Base-by-base conservation (phyloP, 2,329 filamentous ascomycete genomes). In the Diplodia sapinea region DNA sequence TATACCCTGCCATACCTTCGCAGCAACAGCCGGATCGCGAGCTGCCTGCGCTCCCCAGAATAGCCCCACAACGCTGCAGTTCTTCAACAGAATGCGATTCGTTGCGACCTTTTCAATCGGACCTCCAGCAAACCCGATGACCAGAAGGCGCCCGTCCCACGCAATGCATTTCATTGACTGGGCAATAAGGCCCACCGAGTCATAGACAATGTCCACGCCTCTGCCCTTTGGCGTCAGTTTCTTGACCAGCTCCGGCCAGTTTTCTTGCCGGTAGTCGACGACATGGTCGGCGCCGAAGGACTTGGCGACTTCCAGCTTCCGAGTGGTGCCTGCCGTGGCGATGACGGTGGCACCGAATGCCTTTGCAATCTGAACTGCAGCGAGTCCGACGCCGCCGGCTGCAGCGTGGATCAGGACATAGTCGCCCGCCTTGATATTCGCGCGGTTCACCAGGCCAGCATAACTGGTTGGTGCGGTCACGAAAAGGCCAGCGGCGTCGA, bases 401-500 rank as follows among this genome's bases (percentile, higher is more conserved):
- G 93, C 94, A 1, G 94, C 94, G 76, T 98, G 94, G 15, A 98
- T 88, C 9, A 98, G 87, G 1, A 97, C 94, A 79, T 87, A 91
- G 74, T 98, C 94, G 0, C 93, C 80, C 49, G 86, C 80, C 79
- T 93, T 90, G 51, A 97, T 84, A 3, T 87, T 85, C 0, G 93
- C 94, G 59, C 94, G 85, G 20, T 88, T 86, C 4, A 96, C 92
- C 26, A 98, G 82, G 0, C 89, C 93, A 2, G 89, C 92, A 76
- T 97, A 98, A 72, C 89, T 91, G 1, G 95, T 98, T 0, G 94
- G 94, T 63, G 91, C 93, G 0, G 95, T 97, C 40, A 98, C 91
- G 77, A 96, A 97, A 54, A 98, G 80, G 0, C 94, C 94, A 0
- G 94, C 93, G 0, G 93, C 93, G 73, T 96, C 92, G 66, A 88